Evolutionary conservation across 106 monocot genomes (phyloP).

Genomic region (Dendrobium huoshanense): DNA sequence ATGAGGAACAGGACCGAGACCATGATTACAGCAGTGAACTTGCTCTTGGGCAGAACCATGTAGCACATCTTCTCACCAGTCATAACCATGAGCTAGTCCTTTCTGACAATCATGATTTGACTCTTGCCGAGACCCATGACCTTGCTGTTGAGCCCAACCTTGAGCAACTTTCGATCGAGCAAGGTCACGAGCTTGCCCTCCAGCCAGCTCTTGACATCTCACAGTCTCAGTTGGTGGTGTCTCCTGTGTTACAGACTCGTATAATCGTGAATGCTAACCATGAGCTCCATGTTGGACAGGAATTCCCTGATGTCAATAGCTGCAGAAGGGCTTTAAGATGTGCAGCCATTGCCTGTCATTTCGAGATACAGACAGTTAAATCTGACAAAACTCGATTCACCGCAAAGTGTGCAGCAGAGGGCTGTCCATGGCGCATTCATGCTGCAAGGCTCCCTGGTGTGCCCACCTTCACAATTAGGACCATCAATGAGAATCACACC

Average conservation of each 20-base stretch:
- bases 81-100: constrained; percentile 44
- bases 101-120: constrained; percentile 59
- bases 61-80: constrained; percentile 21
- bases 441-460: constrained; percentile 93
- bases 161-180: constrained; percentile 52
- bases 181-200: constrained; percentile 58
- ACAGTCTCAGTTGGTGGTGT: constrained; percentile 15
- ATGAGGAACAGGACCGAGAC: not conserved
- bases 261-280: constrained; percentile 32
- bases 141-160: constrained; percentile 40
- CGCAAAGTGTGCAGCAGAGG: constrained; percentile 81
- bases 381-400: constrained; percentile 96
- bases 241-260: constrained; percentile 54
- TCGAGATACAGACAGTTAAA: constrained; percentile 96
- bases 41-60: constrained; percentile 46
- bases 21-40: constrained; percentile 25
- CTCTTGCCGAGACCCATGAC: constrained; percentile 58
- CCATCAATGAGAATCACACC: constrained; percentile 72
- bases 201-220: constrained; percentile 46
- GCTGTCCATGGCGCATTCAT: constrained; percentile 92
- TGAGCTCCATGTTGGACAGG: constrained; percentile 77
- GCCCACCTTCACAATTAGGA: constrained; percentile 88
- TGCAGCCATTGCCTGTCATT: constrained; percentile 90
- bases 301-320: constrained; percentile 88
- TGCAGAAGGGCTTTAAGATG: constrained; percentile 80